Evolutionary conservation across 495 filamentous ascomycete genomes (phyloP), one percentile per base, ranked within the genome.

Genomic region (Cercophora sp.): DNA sequence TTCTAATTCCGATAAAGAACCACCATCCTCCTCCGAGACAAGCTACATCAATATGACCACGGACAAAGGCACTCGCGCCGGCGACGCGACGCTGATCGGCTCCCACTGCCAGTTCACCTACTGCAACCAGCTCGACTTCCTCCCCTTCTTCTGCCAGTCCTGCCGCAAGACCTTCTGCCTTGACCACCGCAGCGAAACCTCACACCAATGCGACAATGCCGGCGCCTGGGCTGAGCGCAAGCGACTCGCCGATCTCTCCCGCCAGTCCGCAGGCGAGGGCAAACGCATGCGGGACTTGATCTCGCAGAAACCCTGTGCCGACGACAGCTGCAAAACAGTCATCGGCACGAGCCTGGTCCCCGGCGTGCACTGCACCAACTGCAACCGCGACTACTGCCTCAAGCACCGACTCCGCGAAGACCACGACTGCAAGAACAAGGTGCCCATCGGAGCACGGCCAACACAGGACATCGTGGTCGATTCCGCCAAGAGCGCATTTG

Each of bases 81-180:
- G 87, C 36, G 89, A 96, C 71, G 81, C 88, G 31, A 84, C 85
- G 57, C 79, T 88, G 9, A 87, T 97, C 66, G 93, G 93, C 61
- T 81, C 83, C 48, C 90, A 96, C 75, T 98, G 93, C 78, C 83
- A 96, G 70, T 84, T 87, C 72, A 71, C 82, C 57, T 91, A 88
- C 78, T 98, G 93, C 79, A 84, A 91, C 66, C 85, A 88, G 63
- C 87, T 97, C 40, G 94, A 97, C 73, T 97, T 97, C 74, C 85
- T 98, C 9, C 93, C 93, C 32, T 98, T 96, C 74, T 79, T 82
- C 58, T 98, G 93, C 78, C 87, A 93, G 70, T 91, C 85, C 65
- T 98, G 93, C 62, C 60, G 64, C 57, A 80, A 84, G 40, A 94
- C 85, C 41, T 98, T 83, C 78, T 98, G 93, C 68, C 87, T 94